Percentiles rank a stretch among this genome's conserved stretches.
Evolutionary conservation across 495 filamentous ascomycete species (phyloP).

Genomic region (Lineolata rhizophorae): DNA sequence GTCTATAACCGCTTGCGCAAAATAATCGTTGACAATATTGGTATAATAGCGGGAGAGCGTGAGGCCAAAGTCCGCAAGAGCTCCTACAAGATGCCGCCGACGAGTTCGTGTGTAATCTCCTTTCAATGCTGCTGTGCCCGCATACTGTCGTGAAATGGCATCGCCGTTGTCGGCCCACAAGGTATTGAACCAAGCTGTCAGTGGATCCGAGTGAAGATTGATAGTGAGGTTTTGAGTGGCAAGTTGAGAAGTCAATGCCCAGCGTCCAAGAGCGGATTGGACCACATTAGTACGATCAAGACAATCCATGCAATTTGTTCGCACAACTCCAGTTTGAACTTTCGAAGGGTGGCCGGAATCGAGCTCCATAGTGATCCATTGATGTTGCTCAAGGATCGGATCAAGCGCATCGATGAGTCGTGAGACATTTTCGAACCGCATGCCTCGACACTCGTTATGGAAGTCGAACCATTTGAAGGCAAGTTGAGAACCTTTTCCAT

Average conservation of each 20-base stretch:
- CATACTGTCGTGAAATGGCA: constrained; percentile 47
- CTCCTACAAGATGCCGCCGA: constrained; percentile 78
- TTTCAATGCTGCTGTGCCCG: constrained; percentile 81
- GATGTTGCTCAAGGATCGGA: constrained; percentile 35
- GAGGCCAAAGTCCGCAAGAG: constrained; percentile 77
- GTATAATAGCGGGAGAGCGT: constrained; percentile 50
- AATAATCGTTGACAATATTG: constrained; percentile 92
- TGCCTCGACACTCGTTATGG: constrained; percentile 70
- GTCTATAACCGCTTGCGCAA: constrained; percentile 84
- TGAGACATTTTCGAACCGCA: constrained; percentile 91
- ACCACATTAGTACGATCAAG: constrained; percentile 86
- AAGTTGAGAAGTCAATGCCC: constrained; percentile 55
- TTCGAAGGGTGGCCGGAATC: too few relatives aligned
- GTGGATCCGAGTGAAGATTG: constrained; percentile 41
- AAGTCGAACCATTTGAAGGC: constrained; percentile 94
- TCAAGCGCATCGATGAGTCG: constrained; percentile 49
- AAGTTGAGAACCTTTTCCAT: constrained; percentile 28
- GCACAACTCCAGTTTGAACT: constrained; percentile 47
- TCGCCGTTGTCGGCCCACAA: constrained; percentile 92
- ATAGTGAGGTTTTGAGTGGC: constrained; percentile 51
- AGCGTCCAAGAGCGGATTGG: constrained; percentile 63
- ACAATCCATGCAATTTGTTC: constrained; percentile 97
- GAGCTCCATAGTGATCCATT: constrained; percentile 23
- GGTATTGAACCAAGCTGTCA: constrained; percentile 77
- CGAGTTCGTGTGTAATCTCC: constrained; percentile 84